Percentiles rank a stretch among this genome's conserved stretches.
Evolutionary conservation across 148 eudicot genomes (phyloP).

Genomic region (Rhododendron molle): DNA sequence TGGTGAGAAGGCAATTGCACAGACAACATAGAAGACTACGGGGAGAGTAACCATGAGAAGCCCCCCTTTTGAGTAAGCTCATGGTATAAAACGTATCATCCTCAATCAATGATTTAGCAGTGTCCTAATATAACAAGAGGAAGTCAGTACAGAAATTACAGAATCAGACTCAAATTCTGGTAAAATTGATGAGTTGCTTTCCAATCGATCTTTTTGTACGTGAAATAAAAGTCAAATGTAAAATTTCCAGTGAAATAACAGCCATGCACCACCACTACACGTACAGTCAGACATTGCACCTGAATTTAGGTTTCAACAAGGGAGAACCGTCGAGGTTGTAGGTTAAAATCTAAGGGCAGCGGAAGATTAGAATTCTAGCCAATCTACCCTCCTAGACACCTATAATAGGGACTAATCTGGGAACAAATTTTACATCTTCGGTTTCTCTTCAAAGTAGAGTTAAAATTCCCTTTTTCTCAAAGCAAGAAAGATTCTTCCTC

Average conservation of each 20-base stretch:
- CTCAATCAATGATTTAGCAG: constrained; percentile 88
- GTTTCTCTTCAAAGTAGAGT: not conserved
- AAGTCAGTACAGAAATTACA: constrained; percentile 7
- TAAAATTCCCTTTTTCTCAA: not conserved
- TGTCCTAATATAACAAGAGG: constrained; percentile 49
- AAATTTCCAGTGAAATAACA: not conserved
- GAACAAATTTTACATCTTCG: not conserved
- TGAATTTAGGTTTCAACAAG: not conserved
- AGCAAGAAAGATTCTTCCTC: not conserved
- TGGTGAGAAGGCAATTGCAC: constrained; percentile 69
- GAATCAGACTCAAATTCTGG: not conserved
- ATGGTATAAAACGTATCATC: constrained; percentile 84
- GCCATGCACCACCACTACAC: not conserved
- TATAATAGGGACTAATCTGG: not conserved
- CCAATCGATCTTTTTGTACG: not conserved
- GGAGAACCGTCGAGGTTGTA: not conserved
- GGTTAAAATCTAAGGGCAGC: not conserved
- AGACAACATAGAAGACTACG: constrained; percentile 62
- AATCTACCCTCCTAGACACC: not conserved
- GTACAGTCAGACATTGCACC: not conserved
- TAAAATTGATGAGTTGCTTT: not conserved
- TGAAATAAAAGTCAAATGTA: not conserved
- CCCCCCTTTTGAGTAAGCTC: constrained; percentile 81
- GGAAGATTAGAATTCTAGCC: not conserved
- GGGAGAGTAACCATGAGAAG: constrained; percentile 83